These are phyloP conservation scores for Synura sp. DNA, from an alignment of 352 stramenopile species.

Conservation along the genomic window DNA sequence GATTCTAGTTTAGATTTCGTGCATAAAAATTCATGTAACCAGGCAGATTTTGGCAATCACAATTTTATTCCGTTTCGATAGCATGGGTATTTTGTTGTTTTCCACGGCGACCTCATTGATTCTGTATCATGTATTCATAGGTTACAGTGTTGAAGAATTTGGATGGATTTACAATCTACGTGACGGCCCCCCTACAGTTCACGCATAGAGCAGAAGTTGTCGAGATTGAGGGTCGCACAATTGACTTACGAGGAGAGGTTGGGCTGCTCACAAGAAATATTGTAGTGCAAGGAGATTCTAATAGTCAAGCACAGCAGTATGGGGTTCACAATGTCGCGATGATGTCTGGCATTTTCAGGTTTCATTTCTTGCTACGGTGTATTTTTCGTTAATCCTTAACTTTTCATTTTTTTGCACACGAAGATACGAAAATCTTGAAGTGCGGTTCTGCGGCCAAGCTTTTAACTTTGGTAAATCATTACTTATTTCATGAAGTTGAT, in stretches of 20 bases:
- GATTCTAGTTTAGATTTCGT: no score
- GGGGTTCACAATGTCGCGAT: conserved; percentile 56
- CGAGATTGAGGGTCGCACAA: conserved; percentile 43
- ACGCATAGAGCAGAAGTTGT: conserved; percentile 54
- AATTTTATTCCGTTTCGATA: no score
- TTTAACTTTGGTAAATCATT: conserved; percentile 54
- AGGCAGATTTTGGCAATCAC: no score
- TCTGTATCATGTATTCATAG: no score
- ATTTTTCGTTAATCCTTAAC: no score
- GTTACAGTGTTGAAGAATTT: conserved; percentile 43
- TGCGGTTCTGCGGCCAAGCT: conserved; percentile 56
- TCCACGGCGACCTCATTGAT: no score
- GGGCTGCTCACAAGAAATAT: conserved; percentile 56
- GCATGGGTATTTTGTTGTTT: no score
- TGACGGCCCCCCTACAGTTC: conserved; percentile 48
- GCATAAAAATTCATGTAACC: no score
- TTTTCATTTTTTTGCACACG: no score
- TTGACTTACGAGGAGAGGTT: conserved; percentile 58
- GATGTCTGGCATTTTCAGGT: conserved; percentile 52
- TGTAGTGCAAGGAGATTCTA: conserved; percentile 51
- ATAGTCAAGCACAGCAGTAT: conserved; percentile 32
- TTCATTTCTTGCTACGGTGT: no score
- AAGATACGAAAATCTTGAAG: conserved; percentile 52
- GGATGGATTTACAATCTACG: not conserved
- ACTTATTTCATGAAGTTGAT: no score